Evolutionary conservation across 768 basidiomycete genomes (phyloP).

Genomic region (Thelephora aurantiotincta): DNA sequence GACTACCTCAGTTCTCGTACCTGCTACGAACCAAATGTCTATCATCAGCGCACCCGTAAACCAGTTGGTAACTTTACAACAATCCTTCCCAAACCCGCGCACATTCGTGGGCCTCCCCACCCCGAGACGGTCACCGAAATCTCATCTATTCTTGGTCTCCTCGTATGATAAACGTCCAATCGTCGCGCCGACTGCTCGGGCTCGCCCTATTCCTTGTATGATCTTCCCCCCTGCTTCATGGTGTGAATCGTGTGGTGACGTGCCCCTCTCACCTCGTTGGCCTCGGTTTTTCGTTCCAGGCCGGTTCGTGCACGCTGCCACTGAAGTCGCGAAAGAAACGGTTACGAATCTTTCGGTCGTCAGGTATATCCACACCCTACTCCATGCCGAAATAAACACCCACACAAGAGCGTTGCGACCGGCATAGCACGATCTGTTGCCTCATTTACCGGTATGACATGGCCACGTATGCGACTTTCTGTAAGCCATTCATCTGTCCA

Average conservation of each 20-base stretch:
- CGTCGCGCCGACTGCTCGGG: conserved; percentile 40
- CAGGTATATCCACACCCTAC: conserved; percentile 24
- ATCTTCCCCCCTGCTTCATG: conserved; percentile 3
- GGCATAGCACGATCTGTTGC: conserved; percentile 34
- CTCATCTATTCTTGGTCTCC: conserved; percentile 43
- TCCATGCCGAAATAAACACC: not conserved
- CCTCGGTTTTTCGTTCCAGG: conserved; percentile 49
- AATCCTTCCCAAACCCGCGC: not conserved
- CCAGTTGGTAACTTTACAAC: not conserved
- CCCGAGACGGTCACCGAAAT: conserved; percentile 5
- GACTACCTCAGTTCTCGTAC: not conserved
- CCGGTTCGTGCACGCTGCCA: conserved; percentile 62
- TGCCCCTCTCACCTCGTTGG: not conserved
- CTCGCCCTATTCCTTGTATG: conserved; percentile 51
- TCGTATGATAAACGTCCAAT: conserved; percentile 35
- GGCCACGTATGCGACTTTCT: conserved; percentile 39
- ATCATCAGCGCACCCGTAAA: not conserved
- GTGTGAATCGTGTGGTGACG: not conserved
- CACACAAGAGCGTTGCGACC: conserved; percentile 28
- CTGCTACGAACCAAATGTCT: not conserved
- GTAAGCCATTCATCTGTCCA: conserved; percentile 13
- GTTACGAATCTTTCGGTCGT: conserved; percentile 39
- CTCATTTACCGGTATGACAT: conserved; percentile 32
- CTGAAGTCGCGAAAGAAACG: conserved; percentile 56
- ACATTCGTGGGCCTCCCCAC: not conserved